phyloP scores from a whole-genome alignment of 768 basidiomycete species.

The Cytidiella melzeri region DNA sequence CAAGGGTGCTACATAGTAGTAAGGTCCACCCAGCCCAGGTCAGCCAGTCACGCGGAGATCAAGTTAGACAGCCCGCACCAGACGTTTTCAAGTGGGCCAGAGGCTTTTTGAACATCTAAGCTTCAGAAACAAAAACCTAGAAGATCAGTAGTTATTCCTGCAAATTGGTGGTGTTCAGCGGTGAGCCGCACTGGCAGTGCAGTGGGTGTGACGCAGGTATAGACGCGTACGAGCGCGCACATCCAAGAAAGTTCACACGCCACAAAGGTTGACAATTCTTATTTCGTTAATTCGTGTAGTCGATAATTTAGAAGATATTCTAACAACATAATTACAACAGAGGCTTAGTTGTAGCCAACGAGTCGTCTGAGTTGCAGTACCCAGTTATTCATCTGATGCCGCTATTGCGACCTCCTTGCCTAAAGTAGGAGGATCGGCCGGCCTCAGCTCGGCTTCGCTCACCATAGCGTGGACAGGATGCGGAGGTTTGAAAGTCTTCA shows the following conservation, averaged over 20 bases:
- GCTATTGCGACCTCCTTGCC: slow-evolving; percentile 21
- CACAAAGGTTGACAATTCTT: not conserved
- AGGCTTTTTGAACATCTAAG: slow-evolving; percentile 74
- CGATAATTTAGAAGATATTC: no score
- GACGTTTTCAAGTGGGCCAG: slow-evolving; percentile 64
- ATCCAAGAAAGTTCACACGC: not conserved
- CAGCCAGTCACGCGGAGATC: not conserved
- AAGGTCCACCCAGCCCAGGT: no score
- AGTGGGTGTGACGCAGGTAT: not conserved
- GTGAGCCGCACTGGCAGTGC: not conserved
- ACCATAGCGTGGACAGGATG: slow-evolving; percentile 76
- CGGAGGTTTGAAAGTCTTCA: slow-evolving; percentile 57
- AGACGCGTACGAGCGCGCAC: not conserved
- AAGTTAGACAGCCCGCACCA: slow-evolving; percentile 23
- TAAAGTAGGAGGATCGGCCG: slow-evolving; percentile 9
- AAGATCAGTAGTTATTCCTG: not conserved
- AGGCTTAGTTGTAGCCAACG: no score
- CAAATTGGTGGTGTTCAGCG: not conserved
- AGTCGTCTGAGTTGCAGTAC: not conserved
- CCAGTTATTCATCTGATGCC: slow-evolving; percentile 11
- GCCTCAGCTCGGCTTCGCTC: slow-evolving; percentile 48
- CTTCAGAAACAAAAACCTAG: not conserved
- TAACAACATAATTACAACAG: not conserved
- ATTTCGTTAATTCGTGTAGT: no score
- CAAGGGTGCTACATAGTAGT: slow-evolving; percentile 50